phyloP scores from a whole-genome alignment of 1,139 yeast species.

The Nematodospora anomalae region DNA sequence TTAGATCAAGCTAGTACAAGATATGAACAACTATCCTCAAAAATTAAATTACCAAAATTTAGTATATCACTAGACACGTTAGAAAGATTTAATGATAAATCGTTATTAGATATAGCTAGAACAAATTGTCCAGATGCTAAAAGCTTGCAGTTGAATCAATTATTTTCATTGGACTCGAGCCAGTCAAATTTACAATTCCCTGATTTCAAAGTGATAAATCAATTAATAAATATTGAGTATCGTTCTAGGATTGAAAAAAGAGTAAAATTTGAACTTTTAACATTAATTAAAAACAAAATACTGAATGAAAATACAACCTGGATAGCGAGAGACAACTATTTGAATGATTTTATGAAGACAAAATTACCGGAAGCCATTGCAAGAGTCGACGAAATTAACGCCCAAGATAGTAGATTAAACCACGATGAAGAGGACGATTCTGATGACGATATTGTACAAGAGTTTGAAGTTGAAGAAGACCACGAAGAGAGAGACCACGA shows the following conservation, averaged over 20 bases:
- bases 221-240: conserved; percentile 36
- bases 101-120: conserved; percentile 19
- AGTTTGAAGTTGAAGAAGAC: conserved; percentile 12
- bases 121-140: conserved; percentile 16
- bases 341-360: conserved; percentile 38
- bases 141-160: conserved; percentile 20
- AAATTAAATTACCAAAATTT: conserved; percentile 31
- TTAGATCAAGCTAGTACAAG: conserved; percentile 24
- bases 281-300: conserved; percentile 33
- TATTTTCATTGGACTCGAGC: conserved; percentile 31
- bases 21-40: conserved; percentile 25
- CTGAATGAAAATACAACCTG: conserved; percentile 38
- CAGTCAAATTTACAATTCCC: conserved; percentile 29
- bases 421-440: conserved; percentile 14
- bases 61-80: conserved; percentile 32
- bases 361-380: conserved; percentile 31
- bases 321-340: conserved; percentile 38
- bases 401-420: conserved; percentile 10
- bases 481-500: conserved; percentile 14
- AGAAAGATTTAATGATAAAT: conserved; percentile 23
- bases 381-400: conserved; percentile 31
- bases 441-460: conserved; percentile 16
- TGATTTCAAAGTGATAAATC: conserved; percentile 29
- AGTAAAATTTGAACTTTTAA: conserved; percentile 38
- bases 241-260: conserved; percentile 33